Evolutionary conservation across 768 basidiomycete species (phyloP).

Genomic region (Tephrocybe sp.): DNA sequence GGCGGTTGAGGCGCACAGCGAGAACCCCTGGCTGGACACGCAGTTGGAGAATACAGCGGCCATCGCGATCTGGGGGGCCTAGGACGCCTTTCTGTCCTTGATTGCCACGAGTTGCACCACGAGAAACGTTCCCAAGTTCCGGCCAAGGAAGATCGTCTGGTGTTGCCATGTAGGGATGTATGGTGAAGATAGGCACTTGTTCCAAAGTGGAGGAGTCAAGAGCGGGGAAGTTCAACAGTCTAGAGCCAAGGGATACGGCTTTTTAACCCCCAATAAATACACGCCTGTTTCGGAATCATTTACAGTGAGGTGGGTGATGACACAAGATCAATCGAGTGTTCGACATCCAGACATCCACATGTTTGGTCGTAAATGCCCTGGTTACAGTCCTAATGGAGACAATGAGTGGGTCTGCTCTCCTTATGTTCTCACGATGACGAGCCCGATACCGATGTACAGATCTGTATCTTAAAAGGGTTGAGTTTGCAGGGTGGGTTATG

Average conservation of each 20-base stretch:
- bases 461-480: constrained; percentile 3
- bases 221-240: constrained; percentile 13
- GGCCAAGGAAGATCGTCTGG: constrained; percentile 84
- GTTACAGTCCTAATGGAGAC: constrained; percentile 23
- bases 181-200: constrained; percentile 18
- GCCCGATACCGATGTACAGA: constrained; percentile 3
- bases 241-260: constrained; percentile 4
- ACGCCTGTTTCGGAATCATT: constrained; percentile 6
- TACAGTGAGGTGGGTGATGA: constrained; percentile 3
- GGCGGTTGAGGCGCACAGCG: constrained; percentile 68
- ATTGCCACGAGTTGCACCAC: constrained; percentile 80
- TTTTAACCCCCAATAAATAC: constrained; percentile 13
- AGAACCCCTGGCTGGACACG: constrained; percentile 83
- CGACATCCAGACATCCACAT: constrained; percentile 22
- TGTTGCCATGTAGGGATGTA: constrained; percentile 42
- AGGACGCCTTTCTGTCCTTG: constrained; percentile 84
- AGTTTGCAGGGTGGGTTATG: constrained; percentile 3
- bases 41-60: constrained; percentile 75
- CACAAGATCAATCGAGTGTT: constrained; percentile 19
- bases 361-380: constrained; percentile 18
- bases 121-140: constrained; percentile 80
- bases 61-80: constrained; percentile 67
- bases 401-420: constrained; percentile 11
- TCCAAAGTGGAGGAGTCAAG: constrained; percentile 18
- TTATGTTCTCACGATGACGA: constrained; percentile 13